Conservation (phyloP, 805 yeast species). For the Debaryomyces tyrocola region DNA sequence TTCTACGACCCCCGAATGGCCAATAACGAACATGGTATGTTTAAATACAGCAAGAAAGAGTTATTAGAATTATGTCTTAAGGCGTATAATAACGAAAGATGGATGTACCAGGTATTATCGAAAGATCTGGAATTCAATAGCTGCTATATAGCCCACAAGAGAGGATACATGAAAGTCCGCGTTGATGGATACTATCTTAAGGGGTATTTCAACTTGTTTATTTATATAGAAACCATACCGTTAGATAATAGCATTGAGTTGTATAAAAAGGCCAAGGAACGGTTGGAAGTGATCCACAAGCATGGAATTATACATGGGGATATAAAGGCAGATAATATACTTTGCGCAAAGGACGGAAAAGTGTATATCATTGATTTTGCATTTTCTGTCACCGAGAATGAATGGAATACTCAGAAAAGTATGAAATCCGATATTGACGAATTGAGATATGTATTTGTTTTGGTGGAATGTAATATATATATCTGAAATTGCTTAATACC, state of each 20-base stretch:
- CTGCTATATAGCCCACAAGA: neutral
- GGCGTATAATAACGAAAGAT: neutral
- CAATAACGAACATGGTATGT: neutral
- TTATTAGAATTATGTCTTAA: neutral
- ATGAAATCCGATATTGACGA: neutral
- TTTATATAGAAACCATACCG: neutral
- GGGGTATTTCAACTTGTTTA: neutral
- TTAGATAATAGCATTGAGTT: neutral
- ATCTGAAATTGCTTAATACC: too few relatives aligned
- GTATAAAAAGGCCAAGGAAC: neutral
- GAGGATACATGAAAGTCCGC: neutral
- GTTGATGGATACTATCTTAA: neutral
- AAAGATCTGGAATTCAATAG: neutral
- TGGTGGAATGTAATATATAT: neutral
- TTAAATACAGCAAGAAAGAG: neutral
- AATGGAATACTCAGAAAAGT: neutral
- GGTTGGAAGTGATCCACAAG: neutral
- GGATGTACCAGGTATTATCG: neutral
- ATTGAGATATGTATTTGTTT: neutral
- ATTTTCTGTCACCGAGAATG: neutral
- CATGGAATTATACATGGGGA: neutral
- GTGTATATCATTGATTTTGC: neutral
- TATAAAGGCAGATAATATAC: neutral
- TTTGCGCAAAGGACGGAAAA: neutral
- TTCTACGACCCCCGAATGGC: neutral